phyloP scores from a whole-genome alignment of 140 eudicot genomes.

The Cichorium intybus region DNA sequence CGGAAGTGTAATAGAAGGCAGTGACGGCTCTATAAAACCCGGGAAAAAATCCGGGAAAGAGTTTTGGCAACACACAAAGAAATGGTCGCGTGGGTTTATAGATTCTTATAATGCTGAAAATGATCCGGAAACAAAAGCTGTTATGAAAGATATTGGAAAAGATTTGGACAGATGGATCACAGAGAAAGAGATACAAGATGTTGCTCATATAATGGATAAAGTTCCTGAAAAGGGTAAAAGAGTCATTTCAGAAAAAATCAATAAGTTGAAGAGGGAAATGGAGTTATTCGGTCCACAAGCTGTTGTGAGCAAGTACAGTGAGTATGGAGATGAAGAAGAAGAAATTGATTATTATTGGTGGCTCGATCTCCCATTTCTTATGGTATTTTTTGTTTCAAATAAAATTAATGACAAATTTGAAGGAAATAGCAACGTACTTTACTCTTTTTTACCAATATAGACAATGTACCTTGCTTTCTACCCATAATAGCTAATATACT shows the following conservation, averaged over 20 bases:
- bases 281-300: slow-evolving; percentile 91
- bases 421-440: too few relatives aligned
- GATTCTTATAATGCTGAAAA: slow-evolving; percentile 84
- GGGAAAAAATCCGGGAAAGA: slow-evolving; percentile 87
- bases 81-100: slow-evolving; percentile 87
- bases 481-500: too few relatives aligned
- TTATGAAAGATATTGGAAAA: slow-evolving; percentile 91
- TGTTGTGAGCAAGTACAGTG: slow-evolving; percentile 84
- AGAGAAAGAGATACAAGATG: slow-evolving; percentile 78
- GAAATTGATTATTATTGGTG: slow-evolving; percentile 96
- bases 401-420: neutral
- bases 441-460: too few relatives aligned
- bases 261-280: slow-evolving; percentile 82
- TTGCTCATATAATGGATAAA: slow-evolving; percentile 68
- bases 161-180: slow-evolving; percentile 95
- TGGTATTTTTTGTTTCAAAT: slow-evolving; percentile 37
- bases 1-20: slow-evolving; percentile 61
- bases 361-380: slow-evolving; percentile 86
- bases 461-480: too few relatives aligned
- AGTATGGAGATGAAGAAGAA: slow-evolving; percentile 79
- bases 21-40: slow-evolving; percentile 80
- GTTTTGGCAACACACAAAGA: slow-evolving; percentile 93
- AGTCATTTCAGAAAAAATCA: slow-evolving; percentile 57
- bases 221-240: slow-evolving; percentile 61
- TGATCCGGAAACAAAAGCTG: slow-evolving; percentile 86